Percentiles rank a stretch among this genome's conserved stretches.
phyloP scores from a whole-genome alignment of 1,284 basidiomycete species.

The Moesziomyces aphidis region DNA sequence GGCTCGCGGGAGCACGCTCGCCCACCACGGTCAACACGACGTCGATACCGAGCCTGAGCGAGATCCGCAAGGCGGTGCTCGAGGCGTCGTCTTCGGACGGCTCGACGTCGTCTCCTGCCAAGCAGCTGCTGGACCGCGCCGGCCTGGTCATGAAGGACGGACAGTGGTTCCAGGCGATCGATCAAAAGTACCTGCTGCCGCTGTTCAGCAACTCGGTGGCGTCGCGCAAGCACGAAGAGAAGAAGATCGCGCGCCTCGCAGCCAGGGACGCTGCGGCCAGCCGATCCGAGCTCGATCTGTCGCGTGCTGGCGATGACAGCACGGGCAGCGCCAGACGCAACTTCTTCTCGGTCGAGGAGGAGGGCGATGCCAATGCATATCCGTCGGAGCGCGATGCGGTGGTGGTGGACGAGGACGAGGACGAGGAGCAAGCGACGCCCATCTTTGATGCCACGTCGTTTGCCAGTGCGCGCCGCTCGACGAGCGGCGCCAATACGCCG shows the following conservation, averaged over 20 bases:
- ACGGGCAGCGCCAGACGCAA: constrained; percentile 15
- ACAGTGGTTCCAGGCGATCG: constrained; percentile 95
- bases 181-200: constrained; percentile 93
- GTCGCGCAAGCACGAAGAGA: constrained; percentile 68
- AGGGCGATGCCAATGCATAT: constrained; percentile 23
- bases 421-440: constrained; percentile 18
- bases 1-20: constrained; percentile 14
- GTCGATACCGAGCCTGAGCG: constrained; percentile 25
- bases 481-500: constrained; percentile 36
- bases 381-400: constrained; percentile 44
- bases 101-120: constrained; percentile 38
- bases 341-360: constrained; percentile 42
- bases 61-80: constrained; percentile 38
- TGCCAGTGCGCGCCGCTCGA: constrained; percentile 24
- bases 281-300: constrained; percentile 20
- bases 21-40: constrained; percentile 4
- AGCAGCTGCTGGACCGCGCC: constrained; percentile 60
- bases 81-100: constrained; percentile 33
- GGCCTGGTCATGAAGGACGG: constrained; percentile 71
- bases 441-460: constrained; percentile 38
- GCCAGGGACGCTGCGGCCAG: constrained; percentile 33
- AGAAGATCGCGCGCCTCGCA: constrained; percentile 41
- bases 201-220: constrained; percentile 83
- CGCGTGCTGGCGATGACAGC: neutral
- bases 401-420: constrained; percentile 45